These are phyloP conservation scores for Wickerhamiella domercqiae DNA, from an alignment of 805 yeast genomes.

Conservation along the genomic window DNA sequence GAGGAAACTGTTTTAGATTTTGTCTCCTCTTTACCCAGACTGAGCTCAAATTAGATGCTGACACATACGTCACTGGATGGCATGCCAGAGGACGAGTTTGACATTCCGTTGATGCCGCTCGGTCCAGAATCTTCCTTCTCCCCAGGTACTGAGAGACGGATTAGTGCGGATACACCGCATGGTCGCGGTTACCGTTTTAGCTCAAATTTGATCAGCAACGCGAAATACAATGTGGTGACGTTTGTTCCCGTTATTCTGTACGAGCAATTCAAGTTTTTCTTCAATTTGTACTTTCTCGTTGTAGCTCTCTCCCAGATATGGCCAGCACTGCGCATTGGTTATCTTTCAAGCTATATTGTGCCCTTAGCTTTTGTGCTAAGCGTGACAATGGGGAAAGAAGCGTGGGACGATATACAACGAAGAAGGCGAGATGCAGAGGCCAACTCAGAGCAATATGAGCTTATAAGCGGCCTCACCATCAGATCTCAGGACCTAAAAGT, in stretches of 20 bases:
- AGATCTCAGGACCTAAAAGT: slow-evolving; percentile 55
- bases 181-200: slow-evolving; percentile 23
- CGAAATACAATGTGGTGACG: slow-evolving; percentile 78
- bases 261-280: slow-evolving; percentile 94
- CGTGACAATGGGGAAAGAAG: slow-evolving; percentile 93
- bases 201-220: slow-evolving; percentile 78
- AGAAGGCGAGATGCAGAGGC: slow-evolving; percentile 82
- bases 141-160: slow-evolving; percentile 6
- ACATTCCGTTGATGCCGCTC: slow-evolving; percentile 1
- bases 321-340: slow-evolving; percentile 84
- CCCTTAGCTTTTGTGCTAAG: slow-evolving; percentile 86
- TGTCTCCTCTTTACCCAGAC: no score
- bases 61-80: no score
- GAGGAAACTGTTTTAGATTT: no score
- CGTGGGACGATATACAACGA: slow-evolving; percentile 82
- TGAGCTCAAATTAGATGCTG: no score
- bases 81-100: neutral
- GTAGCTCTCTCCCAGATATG: slow-evolving; percentile 90
- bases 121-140: neutral
- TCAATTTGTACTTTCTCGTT: slow-evolving; percentile 76
- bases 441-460: slow-evolving; percentile 68
- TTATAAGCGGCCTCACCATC: slow-evolving; percentile 25
- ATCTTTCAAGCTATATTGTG: slow-evolving; percentile 78
- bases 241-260: slow-evolving; percentile 79
- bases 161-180: slow-evolving; percentile 10